phyloP scores from a whole-genome alignment of 371 early-diverging fungal genomes.

The Apophysomyces trapeziformis region DNA sequence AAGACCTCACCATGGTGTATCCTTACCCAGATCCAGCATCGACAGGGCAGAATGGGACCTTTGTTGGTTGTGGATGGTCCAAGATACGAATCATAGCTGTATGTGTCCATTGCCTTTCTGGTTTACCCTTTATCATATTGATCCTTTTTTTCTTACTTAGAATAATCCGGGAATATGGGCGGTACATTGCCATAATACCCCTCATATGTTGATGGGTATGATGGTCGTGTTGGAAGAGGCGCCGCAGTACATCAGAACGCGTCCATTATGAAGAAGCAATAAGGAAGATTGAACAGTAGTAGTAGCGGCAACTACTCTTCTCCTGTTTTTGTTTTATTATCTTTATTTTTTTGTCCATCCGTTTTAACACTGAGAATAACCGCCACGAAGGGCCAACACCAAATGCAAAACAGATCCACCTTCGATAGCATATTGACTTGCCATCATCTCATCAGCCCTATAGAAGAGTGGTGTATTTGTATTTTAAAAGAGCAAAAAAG shows the following conservation, averaged over 20 bases:
- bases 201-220: slow-evolving; percentile 51
- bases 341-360: too few relatives aligned
- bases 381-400: slow-evolving; percentile 98
- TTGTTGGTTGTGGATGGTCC: slow-evolving; percentile 49
- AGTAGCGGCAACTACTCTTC: too few relatives aligned
- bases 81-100: slow-evolving; percentile 47
- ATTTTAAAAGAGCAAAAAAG: too few relatives aligned
- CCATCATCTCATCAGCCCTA: slow-evolving; percentile 89
- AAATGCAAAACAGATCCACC: slow-evolving; percentile 95
- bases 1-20: slow-evolving; percentile 43
- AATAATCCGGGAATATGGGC: slow-evolving; percentile 53
- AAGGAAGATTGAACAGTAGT: neutral
- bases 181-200: slow-evolving; percentile 48
- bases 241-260: slow-evolving; percentile 21
- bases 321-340: too few relatives aligned
- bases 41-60: slow-evolving; percentile 12
- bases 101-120: slow-evolving; percentile 20
- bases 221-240: slow-evolving; percentile 51
- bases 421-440: slow-evolving; percentile 77
- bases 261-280: neutral
- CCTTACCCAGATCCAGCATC: slow-evolving; percentile 27
- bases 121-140: neutral
- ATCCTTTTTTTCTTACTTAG: slow-evolving; percentile 15
- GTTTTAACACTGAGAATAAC: slow-evolving; percentile 40
- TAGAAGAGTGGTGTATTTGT: neutral